Conservation (phyloP, 2,329 filamentous ascomycete genomes). For the Botrytis fragariae region DNA sequence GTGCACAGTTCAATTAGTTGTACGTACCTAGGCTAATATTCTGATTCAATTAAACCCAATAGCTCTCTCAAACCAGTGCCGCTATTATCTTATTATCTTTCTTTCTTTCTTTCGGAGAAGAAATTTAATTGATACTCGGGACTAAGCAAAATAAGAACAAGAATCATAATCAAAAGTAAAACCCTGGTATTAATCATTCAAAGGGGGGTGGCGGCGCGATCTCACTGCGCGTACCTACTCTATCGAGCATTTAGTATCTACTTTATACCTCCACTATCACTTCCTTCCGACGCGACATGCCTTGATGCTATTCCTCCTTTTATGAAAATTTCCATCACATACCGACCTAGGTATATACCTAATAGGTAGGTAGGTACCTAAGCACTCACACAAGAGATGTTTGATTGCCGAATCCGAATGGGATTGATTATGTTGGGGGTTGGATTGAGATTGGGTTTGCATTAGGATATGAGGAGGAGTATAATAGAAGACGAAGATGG, state of each 20-base stretch:
- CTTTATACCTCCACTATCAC: background rate
- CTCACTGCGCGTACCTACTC: background rate
- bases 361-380: background rate
- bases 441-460: background rate
- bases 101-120: background rate
- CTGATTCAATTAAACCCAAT: background rate
- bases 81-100: background rate
- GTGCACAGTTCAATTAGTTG: slow-evolving; percentile 4
- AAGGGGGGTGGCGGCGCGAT: slow-evolving; percentile 1
- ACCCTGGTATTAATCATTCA: background rate
- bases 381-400: background rate
- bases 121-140: background rate
- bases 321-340: background rate
- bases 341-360: background rate
- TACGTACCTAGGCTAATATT: slow-evolving; percentile 1
- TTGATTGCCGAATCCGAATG: background rate
- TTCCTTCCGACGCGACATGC: background rate
- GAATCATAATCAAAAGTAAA: background rate
- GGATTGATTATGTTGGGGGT: background rate
- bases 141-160: background rate
- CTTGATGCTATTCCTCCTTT: background rate
- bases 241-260: background rate
- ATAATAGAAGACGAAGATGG: no score
- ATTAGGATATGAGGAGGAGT: background rate
- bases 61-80: background rate